Base-by-base conservation (phyloP, 805 yeast genomes). In the Kodamaea leandrae region DNA sequence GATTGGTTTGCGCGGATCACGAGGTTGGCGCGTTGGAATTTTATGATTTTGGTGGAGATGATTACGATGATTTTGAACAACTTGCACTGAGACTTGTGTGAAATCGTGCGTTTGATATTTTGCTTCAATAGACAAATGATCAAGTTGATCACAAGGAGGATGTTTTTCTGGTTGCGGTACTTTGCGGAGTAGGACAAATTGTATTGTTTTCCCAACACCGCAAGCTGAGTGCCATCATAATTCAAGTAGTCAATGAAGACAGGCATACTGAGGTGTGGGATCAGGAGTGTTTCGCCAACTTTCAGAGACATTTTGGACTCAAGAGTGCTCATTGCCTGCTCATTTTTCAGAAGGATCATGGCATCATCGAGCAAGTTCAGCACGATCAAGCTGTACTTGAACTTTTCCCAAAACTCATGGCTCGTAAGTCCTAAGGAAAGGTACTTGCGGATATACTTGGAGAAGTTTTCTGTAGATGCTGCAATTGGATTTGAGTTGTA, bases 281-380 rank as follows among this genome's bases (percentile, higher is more conserved):
- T 10, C 13, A 8, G 16, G 16, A 18, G 5, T 7, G 21, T 25
- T 9, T 34, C 30, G 9, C 25, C 24, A 8, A 14, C 16, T 12
- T 16, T n/a, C 30, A 3, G 29, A 2, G n/a, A 24, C 37, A 21
- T 13, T 15, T 36, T 45, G 25, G 37, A 21, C 23, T 36, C 38
- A 4, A 45, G 38, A 2, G 39, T 53, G 21, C 42, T 43, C 27
- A 64, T 50, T 6, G 61, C 53, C 46, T 63, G 70, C 26, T 70
- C 72, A 38, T 66, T 68, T 39, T 69, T 69, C 14, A 73, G 67
- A n/a, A 68, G 50, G 17, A 65, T 61, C 62, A 69, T 61, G 3
- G 71, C 49, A 40, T 66, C 70, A 42, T 70, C 73, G 29, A 70
- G 46, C 10, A 70, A 51, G 40, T 64, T 63, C 4, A 72, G 66